phyloP scores from a whole-genome alignment of 208 protist species.

The Crithidia bombi region DNA sequence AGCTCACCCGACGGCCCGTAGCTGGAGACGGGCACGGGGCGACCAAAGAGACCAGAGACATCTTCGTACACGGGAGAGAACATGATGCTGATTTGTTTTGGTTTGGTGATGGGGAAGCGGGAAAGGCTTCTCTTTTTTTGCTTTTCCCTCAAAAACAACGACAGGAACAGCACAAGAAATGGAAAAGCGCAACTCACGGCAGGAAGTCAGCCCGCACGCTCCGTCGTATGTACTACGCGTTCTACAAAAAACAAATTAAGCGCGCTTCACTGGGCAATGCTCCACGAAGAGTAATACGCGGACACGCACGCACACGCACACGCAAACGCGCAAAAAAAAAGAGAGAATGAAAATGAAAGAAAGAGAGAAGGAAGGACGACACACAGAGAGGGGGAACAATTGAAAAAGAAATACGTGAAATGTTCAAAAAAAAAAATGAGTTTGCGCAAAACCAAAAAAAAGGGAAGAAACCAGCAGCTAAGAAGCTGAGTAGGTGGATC shows the following conservation, averaged over 20 bases:
- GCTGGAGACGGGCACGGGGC: conserved; percentile 16
- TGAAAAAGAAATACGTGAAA: conserved; percentile 5
- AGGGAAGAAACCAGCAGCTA: not conserved
- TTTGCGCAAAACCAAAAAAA: not conserved
- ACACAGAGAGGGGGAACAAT: conserved; percentile 29
- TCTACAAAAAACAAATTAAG: conserved; percentile 4
- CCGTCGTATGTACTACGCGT: too few species aligned
- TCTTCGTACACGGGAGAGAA: conserved; percentile 33
- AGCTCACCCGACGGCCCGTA: conserved; percentile 16
- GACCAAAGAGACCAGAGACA: conserved; percentile 25
- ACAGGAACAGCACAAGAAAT: not conserved
- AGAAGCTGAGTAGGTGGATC: not conserved
- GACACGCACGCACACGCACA: not conserved
- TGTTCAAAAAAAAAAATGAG: conserved; percentile 19
- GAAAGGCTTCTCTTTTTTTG: not conserved
- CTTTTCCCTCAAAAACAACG: not conserved
- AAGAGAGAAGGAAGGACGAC: conserved; percentile 10
- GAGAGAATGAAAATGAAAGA: conserved; percentile 1
- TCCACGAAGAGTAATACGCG: too few species aligned
- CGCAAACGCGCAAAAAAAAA: not conserved
- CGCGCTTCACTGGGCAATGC: too few species aligned
- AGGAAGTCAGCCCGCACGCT: not conserved
- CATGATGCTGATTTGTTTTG: conserved; percentile 2
- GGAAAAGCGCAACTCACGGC: too few species aligned
- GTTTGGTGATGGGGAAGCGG: conserved; percentile 3